Conservation (phyloP, 306 rosid species). For the Acacia acuminata region DNA sequence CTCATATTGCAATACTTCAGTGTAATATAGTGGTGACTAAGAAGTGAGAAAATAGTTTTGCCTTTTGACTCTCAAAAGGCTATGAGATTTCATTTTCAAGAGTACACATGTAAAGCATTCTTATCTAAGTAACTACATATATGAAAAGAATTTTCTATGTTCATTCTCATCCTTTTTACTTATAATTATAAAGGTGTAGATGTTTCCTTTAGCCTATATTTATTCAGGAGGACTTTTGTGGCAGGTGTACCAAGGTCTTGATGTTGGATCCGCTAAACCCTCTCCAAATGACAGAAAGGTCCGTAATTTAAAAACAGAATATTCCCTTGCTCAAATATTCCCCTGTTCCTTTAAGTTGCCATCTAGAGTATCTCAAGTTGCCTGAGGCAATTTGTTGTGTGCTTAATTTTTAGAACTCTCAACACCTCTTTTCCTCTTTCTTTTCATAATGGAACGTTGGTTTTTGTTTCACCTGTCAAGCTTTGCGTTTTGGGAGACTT, state of each 20-base stretch:
- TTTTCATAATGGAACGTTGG: not conserved
- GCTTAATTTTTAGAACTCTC: not conserved
- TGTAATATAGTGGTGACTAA: not conserved
- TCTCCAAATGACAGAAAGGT: conserved; percentile 74
- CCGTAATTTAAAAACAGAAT: conserved; percentile 26
- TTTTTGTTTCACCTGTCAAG: conserved; percentile 10
- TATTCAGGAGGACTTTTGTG: conserved; percentile 13
- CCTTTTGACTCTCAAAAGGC: not conserved
- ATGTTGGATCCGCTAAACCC: conserved; percentile 95
- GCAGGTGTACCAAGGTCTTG: conserved; percentile 89
- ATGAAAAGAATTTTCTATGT: not conserved
- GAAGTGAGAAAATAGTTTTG: conserved; percentile 1
- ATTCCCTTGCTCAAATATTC: not conserved
- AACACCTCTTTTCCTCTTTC: not conserved
- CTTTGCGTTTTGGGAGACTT: not conserved
- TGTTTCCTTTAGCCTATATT: not conserved
- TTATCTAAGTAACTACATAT: conserved; percentile 1
- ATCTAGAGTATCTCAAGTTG: not conserved
- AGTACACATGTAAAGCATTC: not conserved
- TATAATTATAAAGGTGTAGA: conserved; percentile 1
- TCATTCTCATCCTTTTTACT: not conserved
- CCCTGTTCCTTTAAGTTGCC: not conserved
- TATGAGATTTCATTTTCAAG: not conserved
- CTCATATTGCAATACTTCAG: not conserved
- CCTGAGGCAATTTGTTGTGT: not conserved